Base-by-base conservation (phyloP, 371 early-diverging fungal genomes). In the Mucor mucedo region DNA sequence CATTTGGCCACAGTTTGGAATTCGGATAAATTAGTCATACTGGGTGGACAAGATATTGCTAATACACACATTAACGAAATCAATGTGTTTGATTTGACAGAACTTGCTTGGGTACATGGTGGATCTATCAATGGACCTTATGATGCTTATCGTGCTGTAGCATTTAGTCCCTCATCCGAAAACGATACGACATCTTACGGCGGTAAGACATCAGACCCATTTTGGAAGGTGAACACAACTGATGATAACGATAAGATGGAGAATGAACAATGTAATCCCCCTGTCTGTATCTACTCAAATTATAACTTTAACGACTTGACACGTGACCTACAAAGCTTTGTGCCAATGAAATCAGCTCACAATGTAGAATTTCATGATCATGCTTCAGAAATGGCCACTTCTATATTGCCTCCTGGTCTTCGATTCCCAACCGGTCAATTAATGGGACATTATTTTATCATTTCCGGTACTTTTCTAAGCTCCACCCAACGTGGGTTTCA, bases 11-110 rank as follows among this genome's bases (percentile, higher is more conserved):
- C 79, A 63, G 75, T 83, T 54, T 69, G 84, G 67, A 75, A 78
- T 21, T 55, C 55, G 5, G 73, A 77, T 58, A 80, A 84, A 52
- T 72, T 93, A 28, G 77, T 91, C 4, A 73, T 92, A 5, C 81
- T 93, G 52, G 93, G 93, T 50, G 93, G 93, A 10, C 93, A 93
- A 69, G 92, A 92, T 61, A 78, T 88, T 59, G 76, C 77, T 54
- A 91, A 91, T 71, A 83, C 83, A 53, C 91, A 93, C 69, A 84
- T 92, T 10, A 84, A 87, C 52, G 91, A 93, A 69, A 82, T 90
- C 58, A 90, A 91, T 58, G 84, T 91, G 1, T 85, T 90, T 54
- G 89, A 93, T 64, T 71, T 93, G 41, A 80, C 80, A 28, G 60
- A 81, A 4, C 80, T 75, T 57, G 83, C 80, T 50, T 93, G 91